Percentiles rank a stretch among this genome's conserved stretches.
Conservation (phyloP, 768 basidiomycete species). For the Phanerodontia chrysosporium region DNA sequence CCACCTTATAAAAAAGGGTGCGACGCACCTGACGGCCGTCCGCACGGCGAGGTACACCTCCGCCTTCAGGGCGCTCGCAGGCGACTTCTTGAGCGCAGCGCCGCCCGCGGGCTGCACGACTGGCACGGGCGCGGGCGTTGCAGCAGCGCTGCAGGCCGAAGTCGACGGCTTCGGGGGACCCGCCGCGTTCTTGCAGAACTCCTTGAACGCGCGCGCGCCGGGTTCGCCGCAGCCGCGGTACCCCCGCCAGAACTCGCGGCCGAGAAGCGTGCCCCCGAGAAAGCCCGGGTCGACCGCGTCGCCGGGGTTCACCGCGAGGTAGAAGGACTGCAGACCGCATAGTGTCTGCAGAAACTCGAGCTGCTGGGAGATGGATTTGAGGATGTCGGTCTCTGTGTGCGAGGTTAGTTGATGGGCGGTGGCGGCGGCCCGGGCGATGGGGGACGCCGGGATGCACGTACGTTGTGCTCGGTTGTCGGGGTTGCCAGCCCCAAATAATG, state of each 20-base stretch:
- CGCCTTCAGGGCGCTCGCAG: slow-evolving; percentile 40
- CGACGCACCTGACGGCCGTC: slow-evolving; percentile 46
- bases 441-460: too few species aligned
- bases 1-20: neutral
- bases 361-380: slow-evolving; percentile 45
- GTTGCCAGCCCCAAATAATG: slow-evolving; percentile 38
- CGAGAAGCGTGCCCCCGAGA: slow-evolving; percentile 56
- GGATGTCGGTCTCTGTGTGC: slow-evolving; percentile 39
- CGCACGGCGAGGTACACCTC: slow-evolving; percentile 55
- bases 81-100: slow-evolving; percentile 11
- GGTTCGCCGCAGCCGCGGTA: slow-evolving; percentile 53
- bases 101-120: neutral
- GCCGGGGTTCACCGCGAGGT: slow-evolving; percentile 55
- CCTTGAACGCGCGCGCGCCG: slow-evolving; percentile 49
- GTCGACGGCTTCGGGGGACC: neutral
- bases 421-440: too few species aligned
- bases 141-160: neutral
- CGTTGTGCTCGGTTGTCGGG: neutral
- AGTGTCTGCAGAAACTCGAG: slow-evolving; percentile 50
- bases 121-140: neutral
- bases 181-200: neutral
- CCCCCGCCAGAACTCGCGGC: slow-evolving; percentile 65
- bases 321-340: slow-evolving; percentile 55
- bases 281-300: slow-evolving; percentile 48
- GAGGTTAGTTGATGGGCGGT: neutral